A percentile compares a stretch with the other conserved stretches of the same genome.
Conservation (phyloP, 2,329 filamentous ascomycete genomes). For the Tolypocladium album region DNA sequence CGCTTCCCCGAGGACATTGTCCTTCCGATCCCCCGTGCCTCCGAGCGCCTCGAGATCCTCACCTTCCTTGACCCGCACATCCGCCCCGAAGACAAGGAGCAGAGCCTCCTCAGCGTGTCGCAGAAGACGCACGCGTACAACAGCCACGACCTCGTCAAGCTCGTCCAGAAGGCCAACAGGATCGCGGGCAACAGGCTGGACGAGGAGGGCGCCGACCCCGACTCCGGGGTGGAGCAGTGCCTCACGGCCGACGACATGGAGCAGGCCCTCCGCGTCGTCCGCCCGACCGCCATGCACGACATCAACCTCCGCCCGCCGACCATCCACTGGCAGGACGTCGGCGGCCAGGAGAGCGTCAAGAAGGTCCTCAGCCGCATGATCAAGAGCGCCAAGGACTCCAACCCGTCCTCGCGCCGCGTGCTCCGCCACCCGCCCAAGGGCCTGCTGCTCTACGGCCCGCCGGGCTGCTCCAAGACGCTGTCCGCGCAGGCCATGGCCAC, state of each 20-base stretch:
- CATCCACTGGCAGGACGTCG: conserved; percentile 78
- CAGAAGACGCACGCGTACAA: conserved; percentile 82
- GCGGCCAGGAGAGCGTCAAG: conserved; percentile 72
- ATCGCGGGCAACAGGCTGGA: conserved; percentile 15
- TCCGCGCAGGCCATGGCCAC: conserved; percentile 85
- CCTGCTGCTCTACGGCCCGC: conserved; percentile 81
- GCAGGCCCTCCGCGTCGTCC: conserved; percentile 55
- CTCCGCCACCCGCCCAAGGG: conserved; percentile 60
- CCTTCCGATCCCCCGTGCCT: conserved; percentile 64
- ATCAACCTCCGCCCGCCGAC: conserved; percentile 82
- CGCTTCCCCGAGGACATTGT: conserved; percentile 59
- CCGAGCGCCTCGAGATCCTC: conserved; percentile 64
- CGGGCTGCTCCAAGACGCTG: conserved; percentile 90
- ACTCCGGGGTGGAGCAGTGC: conserved; percentile 13
- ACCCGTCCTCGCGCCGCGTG: conserved; percentile 19
- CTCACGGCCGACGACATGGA: conserved; percentile 43
- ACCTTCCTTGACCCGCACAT: conserved; percentile 42
- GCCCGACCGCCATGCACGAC: conserved; percentile 79
- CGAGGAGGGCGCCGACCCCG: conserved; percentile 5
- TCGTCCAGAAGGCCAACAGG: conserved; percentile 34
- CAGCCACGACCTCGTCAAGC: conserved; percentile 59
- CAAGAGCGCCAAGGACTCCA: conserved; percentile 24
- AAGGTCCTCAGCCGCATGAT: conserved; percentile 42
- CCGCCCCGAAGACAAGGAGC: conserved; percentile 35
- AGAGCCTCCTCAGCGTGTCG: conserved; percentile 49